Conservation (phyloP, 352 stramenopile genomes). For the Phytophthora citricola region DNA sequence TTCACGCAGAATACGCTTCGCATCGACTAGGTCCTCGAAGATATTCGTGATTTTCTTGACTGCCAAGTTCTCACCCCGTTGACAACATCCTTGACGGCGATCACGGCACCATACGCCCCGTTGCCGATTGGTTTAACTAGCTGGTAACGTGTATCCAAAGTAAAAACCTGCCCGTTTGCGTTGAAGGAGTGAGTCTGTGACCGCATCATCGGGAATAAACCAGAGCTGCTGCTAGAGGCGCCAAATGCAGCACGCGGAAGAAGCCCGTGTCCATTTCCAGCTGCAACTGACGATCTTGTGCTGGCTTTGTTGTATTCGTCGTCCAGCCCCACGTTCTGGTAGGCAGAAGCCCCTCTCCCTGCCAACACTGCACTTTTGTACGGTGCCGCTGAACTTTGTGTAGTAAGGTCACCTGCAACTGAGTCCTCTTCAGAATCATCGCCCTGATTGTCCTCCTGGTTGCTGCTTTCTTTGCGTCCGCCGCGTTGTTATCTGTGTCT, state of each 20-base stretch:
- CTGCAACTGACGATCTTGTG: constrained; percentile 11
- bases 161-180: constrained; percentile 84
- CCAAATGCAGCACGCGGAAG: constrained; percentile 36
- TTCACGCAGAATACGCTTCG: constrained; percentile 97
- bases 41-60: constrained; percentile 96
- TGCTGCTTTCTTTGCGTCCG: constrained; percentile 24
- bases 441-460: constrained; percentile 37
- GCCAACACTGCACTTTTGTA: constrained; percentile 37
- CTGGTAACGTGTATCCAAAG: constrained; percentile 88
- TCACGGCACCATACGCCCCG: constrained; percentile 91
- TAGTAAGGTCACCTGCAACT: constrained; percentile 20
- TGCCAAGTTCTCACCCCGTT: constrained; percentile 72
- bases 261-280: constrained; percentile 7
- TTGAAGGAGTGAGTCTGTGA: constrained; percentile 75
- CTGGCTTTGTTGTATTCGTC: constrained; percentile 33
- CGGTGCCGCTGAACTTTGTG: constrained; percentile 31
- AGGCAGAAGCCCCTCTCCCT: constrained; percentile 17
- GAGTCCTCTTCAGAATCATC: constrained; percentile 36
- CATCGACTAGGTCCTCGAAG: constrained; percentile 98
- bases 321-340: constrained; percentile 15
- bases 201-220: constrained; percentile 33
- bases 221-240: constrained; percentile 27
- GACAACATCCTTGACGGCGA: constrained; percentile 79
- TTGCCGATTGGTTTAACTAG: constrained; percentile 91
- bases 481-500: constrained; percentile 30